phyloP scores from a whole-genome alignment of 75 land plant species.

The Pseudotsuga menziesii region DNA sequence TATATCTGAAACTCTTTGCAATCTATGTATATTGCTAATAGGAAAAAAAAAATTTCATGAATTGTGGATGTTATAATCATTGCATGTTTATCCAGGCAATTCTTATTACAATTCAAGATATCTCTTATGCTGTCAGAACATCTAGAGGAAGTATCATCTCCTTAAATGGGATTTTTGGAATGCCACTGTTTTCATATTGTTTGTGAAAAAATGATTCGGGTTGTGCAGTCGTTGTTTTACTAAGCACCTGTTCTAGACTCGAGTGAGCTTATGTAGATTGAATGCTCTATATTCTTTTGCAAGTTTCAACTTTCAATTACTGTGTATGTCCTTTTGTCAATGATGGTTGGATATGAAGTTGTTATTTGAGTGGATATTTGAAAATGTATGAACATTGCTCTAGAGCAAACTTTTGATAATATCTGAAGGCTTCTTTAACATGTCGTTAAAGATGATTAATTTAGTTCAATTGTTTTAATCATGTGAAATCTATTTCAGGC shows the following conservation, averaged over 20 bases:
- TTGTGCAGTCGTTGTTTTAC: background rate
- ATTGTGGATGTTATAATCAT: no score
- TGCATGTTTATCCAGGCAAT: no score
- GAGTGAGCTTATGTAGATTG: no score
- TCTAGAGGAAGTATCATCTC: background rate
- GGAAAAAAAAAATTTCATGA: no score
- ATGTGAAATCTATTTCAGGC: background rate
- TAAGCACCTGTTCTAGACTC: background rate
- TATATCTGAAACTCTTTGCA: background rate
- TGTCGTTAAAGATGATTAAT: background rate
- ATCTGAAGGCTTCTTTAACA: background rate
- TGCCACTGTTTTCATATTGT: background rate
- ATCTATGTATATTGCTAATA: background rate
- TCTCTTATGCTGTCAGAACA: background rate
- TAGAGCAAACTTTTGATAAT: background rate
- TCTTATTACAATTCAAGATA: no score
- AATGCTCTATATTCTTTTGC: background rate
- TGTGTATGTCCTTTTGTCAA: background rate
- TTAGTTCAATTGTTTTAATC: background rate
- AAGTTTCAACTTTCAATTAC: background rate
- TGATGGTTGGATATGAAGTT: background rate
- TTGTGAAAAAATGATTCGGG: background rate
- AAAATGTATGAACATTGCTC: background rate
- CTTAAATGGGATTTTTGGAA: background rate
- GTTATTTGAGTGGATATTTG: background rate